Percentiles rank a stretch among this genome's conserved stretches.
Conservation (phyloP, 2,329 filamentous ascomycete genomes). For the Pyrenochaeta sp. region DNA sequence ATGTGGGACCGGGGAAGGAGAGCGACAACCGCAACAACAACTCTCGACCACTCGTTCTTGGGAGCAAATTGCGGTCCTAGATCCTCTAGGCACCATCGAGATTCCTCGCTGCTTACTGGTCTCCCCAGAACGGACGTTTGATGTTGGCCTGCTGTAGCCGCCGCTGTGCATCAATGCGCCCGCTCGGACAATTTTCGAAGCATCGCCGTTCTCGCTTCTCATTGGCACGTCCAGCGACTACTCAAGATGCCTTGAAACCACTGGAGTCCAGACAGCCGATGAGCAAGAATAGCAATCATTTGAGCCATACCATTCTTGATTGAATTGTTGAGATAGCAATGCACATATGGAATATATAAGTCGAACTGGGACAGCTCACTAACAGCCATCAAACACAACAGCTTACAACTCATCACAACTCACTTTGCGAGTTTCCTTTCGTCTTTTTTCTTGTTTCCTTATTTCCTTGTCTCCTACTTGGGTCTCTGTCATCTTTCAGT, state of each 20-base stretch:
- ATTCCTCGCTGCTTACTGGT: constrained; percentile 37
- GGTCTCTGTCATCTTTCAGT: constrained; percentile 24
- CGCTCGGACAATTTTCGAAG: constrained; percentile 47
- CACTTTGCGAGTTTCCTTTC: constrained; percentile 44
- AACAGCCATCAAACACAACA: constrained; percentile 44
- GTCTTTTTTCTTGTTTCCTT: constrained; percentile 41
- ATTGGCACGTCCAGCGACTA: constrained; percentile 50
- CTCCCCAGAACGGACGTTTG: constrained; percentile 33
- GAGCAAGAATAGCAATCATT: constrained; percentile 47
- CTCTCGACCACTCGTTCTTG: constrained; percentile 40
- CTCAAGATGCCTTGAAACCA: constrained; percentile 49
- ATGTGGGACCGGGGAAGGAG: constrained; percentile 45
- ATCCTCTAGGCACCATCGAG: constrained; percentile 25
- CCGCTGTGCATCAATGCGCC: constrained; percentile 42
- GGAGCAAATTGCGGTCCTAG: constrained; percentile 30
- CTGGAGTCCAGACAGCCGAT: constrained; percentile 34
- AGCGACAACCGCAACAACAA: constrained; percentile 34
- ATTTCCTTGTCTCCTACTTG: constrained; percentile 45
- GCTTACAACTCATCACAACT: constrained; percentile 41
- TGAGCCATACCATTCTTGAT: constrained; percentile 29
- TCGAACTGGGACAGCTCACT: constrained; percentile 23
- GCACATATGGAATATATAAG: constrained; percentile 36
- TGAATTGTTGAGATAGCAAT: constrained; percentile 26
- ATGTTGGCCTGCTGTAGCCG: constrained; percentile 45
- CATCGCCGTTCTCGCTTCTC: constrained; percentile 34